Percentiles rank a stretch among this genome's conserved stretches.
Evolutionary conservation across 192 early-diverging fungal genomes (phyloP).

Genomic region (Podochytrium sp.): DNA sequence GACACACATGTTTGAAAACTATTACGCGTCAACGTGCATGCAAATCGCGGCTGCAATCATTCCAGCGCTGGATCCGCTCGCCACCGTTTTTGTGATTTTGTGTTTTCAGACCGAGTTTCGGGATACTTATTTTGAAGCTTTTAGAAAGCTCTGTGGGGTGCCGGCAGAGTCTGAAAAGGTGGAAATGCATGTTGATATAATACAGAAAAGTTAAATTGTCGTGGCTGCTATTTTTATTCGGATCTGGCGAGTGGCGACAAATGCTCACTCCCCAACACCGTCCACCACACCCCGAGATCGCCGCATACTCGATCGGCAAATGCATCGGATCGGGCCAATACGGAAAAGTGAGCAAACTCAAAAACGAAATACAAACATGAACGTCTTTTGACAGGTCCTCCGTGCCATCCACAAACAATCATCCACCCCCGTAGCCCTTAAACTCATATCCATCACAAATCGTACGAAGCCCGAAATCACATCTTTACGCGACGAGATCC

Average conservation of each 20-base stretch:
- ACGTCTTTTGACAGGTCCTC: slow-evolving; percentile 1
- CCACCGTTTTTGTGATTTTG: slow-evolving; percentile 14
- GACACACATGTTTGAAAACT: not conserved
- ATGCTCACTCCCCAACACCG: not conserved
- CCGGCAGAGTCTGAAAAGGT: no score
- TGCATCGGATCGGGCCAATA: slow-evolving; percentile 40
- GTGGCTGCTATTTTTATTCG: no score
- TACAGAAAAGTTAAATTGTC: no score
- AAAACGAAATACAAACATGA: not conserved
- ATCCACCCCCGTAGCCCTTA: slow-evolving; percentile 25
- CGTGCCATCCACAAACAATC: slow-evolving; percentile 8
- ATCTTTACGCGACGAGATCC: slow-evolving; percentile 37
- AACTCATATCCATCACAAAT: slow-evolving; percentile 30
- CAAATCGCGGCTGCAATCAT: not conserved
- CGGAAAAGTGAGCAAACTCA: slow-evolving; percentile 15
- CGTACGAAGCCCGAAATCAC: slow-evolving; percentile 27
- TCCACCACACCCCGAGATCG: not conserved
- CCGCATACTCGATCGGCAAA: slow-evolving; percentile 31
- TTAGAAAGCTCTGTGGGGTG: no score
- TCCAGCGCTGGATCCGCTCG: slow-evolving; percentile 15
- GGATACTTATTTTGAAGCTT: not conserved
- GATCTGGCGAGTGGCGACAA: no score
- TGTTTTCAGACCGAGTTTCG: slow-evolving; percentile 27
- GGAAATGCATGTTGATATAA: no score
- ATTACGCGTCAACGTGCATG: not conserved